Evolutionary conservation across 2,329 filamentous ascomycete genomes (phyloP).

Genomic region (Ceratocystis alfenasii): DNA sequence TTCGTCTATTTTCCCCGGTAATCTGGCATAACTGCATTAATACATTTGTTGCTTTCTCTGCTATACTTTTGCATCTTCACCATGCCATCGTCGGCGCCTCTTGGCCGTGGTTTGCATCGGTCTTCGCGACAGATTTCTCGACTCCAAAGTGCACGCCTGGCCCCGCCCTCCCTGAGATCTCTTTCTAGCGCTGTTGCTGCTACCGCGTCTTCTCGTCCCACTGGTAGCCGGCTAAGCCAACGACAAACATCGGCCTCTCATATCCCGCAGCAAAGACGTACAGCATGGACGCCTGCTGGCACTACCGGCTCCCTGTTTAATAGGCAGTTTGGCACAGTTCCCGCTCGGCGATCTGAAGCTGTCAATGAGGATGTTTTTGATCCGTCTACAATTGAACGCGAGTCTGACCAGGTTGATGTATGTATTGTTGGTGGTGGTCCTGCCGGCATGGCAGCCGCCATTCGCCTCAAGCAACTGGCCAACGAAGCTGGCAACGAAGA

Average conservation of each 20-base stretch:
- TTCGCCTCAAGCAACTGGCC: conserved; percentile 87
- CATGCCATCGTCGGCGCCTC: conserved; percentile 32
- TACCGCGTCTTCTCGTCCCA: conserved; percentile 18
- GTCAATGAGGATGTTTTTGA: conserved; percentile 45
- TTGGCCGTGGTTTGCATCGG: conserved; percentile 33
- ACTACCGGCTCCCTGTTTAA: conserved; percentile 12
- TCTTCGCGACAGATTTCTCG: conserved; percentile 28
- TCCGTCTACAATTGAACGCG: conserved; percentile 60
- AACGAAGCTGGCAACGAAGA: conserved; percentile 92
- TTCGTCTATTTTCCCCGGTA: neutral
- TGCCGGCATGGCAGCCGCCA: conserved; percentile 82
- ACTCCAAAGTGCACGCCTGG: conserved; percentile 9
- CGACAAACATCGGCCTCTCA: neutral
- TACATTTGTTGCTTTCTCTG: neutral
- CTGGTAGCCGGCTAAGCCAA: conserved; percentile 1
- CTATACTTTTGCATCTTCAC: conserved; percentile 14
- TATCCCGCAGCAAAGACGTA: conserved; percentile 7
- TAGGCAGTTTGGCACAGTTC: conserved; percentile 18
- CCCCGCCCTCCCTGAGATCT: conserved; percentile 13
- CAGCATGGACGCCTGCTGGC: conserved; percentile 24
- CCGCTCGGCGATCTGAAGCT: conserved; percentile 26
- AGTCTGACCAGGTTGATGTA: conserved; percentile 88
- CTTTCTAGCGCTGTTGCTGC: conserved; percentile 20
- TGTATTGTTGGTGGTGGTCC: conserved; percentile 96
- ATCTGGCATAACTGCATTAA: neutral